These are phyloP conservation scores for Zea luxurians DNA, from an alignment of 176 grass and related monocot genomes.

Conservation along the genomic window DNA sequence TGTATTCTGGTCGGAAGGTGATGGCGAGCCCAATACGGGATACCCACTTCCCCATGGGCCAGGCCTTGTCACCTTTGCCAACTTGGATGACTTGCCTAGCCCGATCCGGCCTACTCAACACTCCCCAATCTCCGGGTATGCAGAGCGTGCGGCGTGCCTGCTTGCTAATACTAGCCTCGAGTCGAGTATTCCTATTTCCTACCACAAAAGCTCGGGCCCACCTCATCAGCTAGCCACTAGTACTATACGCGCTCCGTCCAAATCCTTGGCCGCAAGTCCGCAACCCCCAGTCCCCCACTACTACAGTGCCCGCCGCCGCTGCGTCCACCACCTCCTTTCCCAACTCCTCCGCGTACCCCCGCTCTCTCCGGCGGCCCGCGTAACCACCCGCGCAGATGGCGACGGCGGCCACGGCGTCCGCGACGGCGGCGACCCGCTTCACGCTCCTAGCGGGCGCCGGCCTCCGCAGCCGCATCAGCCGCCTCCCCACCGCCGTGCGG, in stretches of 20 bases:
- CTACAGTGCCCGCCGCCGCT: slow-evolving; percentile 9
- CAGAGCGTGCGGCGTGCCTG: background rate
- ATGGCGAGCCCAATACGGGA: background rate
- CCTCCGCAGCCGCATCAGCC: slow-evolving; percentile 26
- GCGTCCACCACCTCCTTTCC: background rate
- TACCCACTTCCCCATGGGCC: background rate
- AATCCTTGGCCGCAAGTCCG: slow-evolving; percentile 19
- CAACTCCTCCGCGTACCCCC: background rate
- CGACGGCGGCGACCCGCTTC: slow-evolving; percentile 54
- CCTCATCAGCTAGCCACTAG: slow-evolving; percentile 20
- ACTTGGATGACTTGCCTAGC: background rate
- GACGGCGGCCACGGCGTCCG: slow-evolving; percentile 63
- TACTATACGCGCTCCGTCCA: background rate
- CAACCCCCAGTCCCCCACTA: slow-evolving; percentile 14
- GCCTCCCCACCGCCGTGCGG: slow-evolving; percentile 42
- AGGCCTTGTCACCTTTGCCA: background rate
- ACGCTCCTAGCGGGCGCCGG: slow-evolving; percentile 31
- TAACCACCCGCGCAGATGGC: slow-evolving; percentile 41
- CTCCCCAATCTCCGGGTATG: background rate
- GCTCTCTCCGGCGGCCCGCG: background rate
- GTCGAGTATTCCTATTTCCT: no score
- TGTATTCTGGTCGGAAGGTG: background rate
- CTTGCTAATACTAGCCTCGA: background rate
- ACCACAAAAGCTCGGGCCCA: slow-evolving; percentile 17
- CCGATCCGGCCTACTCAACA: background rate